Evolutionary conservation across 148 eudicot species (phyloP), one percentile per base, ranked within the genome.

Genomic region (Camellia japonica): DNA sequence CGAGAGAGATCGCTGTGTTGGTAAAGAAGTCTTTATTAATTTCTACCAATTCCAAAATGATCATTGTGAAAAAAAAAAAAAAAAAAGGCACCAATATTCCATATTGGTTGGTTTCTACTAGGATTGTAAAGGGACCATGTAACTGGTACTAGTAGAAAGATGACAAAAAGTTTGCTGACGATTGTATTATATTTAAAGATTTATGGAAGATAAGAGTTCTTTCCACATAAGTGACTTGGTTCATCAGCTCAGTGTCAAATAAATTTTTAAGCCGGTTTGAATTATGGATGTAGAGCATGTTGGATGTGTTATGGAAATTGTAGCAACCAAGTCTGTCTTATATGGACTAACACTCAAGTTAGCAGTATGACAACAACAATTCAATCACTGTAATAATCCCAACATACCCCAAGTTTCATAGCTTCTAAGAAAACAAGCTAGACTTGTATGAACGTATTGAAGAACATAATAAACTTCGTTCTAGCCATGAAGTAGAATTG

Each of bases 1-100:
- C 38, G 38, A 30, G 38, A 63, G 49, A 84, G 74, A 68, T 84
- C 87, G 5, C 87, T 84, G 73, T 42, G 58, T 72, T 61, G 60
- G 63, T 44, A 47, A 46, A 52, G 49, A 73, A 80, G 61, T 11
- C 18, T 13, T 38, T n/a, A 59, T 59, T 62, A 49, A 7, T 55
- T 76, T 69, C 63, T 38, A 41, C 23, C 30, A 69, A 49, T 81
- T 76, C 12, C 69, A 52, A 19, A 13, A 41, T 4, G 12, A 10
- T 23, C 20, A 6, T 61, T 7, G 19, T 5, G n/a, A n/a, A n/a
- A n/a, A n/a, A 63, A 47, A 30, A 30, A 30, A 30, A 30, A 30
- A 30, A 30, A 30, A 30, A 0, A 66, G 12, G 51, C 41, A 30
- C 7, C 62, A 74, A 59, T 42, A 30, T 58, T 59, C 64, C 43